A percentile compares a stretch with the other conserved stretches of the same genome.
phyloP scores from a whole-genome alignment of 129 eudicot species.

The Solidago caesia region DNA sequence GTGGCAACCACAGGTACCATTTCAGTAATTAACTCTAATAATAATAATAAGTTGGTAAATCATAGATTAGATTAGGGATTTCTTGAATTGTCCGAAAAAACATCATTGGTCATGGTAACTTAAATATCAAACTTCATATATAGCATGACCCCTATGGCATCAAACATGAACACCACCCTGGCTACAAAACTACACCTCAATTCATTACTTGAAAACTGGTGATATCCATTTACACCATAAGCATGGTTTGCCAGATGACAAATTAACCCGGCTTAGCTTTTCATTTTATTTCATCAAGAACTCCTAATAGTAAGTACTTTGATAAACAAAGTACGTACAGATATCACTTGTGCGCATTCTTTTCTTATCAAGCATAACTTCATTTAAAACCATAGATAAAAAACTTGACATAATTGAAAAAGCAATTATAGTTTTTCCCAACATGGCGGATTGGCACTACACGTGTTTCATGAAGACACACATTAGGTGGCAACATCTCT shows the following conservation, averaged over 20 bases:
- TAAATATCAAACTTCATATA: too few species aligned
- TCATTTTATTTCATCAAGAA: background rate
- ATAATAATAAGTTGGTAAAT: too few species aligned
- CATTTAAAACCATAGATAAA: background rate
- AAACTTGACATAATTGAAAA: background rate
- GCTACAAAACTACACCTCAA: background rate
- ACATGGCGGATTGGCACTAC: background rate
- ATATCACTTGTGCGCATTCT: background rate
- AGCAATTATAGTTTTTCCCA: too few species aligned
- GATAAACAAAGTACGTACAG: background rate
- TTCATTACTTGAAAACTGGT: background rate
- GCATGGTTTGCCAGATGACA: background rate
- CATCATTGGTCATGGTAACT: too few species aligned
- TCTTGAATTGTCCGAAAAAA: too few species aligned
- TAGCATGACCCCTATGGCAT: too few species aligned
- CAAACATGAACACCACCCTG: background rate
- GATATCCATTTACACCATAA: background rate
- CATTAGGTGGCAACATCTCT: background rate
- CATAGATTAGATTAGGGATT: too few species aligned
- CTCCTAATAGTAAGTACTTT: background rate
- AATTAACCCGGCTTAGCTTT: background rate
- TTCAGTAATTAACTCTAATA: too few species aligned
- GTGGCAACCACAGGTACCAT: too few species aligned
- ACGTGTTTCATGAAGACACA: background rate
- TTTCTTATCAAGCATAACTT: too few species aligned